Percentiles rank a stretch among this genome's conserved stretches.
These are phyloP conservation scores for Entophlyctis helioformis DNA, from an alignment of 192 early-diverging fungal genomes.

Conservation along the genomic window DNA sequence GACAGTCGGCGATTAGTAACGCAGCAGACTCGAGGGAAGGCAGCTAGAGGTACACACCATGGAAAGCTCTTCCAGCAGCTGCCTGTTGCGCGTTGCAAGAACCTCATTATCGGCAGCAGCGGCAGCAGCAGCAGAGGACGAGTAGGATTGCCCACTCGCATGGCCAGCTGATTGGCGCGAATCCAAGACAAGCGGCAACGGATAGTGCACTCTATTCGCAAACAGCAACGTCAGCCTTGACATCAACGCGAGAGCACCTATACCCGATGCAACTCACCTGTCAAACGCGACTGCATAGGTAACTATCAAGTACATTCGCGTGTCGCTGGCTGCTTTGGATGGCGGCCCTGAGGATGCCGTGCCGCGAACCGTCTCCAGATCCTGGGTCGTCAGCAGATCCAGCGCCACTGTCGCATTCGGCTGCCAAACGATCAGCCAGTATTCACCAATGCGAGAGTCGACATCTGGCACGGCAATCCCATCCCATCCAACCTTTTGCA, in stretches of 20 bases:
- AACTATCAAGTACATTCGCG: slow-evolving; percentile 33
- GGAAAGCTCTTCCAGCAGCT: slow-evolving; percentile 17
- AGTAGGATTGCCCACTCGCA: neutral
- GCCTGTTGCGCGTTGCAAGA: slow-evolving; percentile 8
- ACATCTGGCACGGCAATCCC: neutral
- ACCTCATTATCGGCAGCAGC: slow-evolving; percentile 5
- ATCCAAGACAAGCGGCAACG: slow-evolving; percentile 25
- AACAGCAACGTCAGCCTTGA: neutral
- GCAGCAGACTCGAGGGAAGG: neutral
- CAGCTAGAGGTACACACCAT: neutral
- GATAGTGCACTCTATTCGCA: slow-evolving; percentile 35
- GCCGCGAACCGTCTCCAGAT: slow-evolving; percentile 2
- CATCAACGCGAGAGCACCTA: neutral
- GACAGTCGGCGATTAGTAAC: neutral
- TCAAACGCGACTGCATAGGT: slow-evolving; percentile 40
- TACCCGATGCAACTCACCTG: slow-evolving; percentile 11
- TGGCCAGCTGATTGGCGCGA: neutral
- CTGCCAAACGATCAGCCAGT: neutral
- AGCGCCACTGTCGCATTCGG: neutral
- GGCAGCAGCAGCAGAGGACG: neutral
- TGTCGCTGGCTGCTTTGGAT: neutral
- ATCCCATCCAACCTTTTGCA: slow-evolving; percentile 13
- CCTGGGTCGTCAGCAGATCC: slow-evolving; percentile 9
- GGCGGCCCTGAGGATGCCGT: neutral
- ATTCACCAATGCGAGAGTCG: no score